These are phyloP conservation scores for Cyathus striatus DNA, from an alignment of 768 basidiomycete genomes.

Conservation along the genomic window DNA sequence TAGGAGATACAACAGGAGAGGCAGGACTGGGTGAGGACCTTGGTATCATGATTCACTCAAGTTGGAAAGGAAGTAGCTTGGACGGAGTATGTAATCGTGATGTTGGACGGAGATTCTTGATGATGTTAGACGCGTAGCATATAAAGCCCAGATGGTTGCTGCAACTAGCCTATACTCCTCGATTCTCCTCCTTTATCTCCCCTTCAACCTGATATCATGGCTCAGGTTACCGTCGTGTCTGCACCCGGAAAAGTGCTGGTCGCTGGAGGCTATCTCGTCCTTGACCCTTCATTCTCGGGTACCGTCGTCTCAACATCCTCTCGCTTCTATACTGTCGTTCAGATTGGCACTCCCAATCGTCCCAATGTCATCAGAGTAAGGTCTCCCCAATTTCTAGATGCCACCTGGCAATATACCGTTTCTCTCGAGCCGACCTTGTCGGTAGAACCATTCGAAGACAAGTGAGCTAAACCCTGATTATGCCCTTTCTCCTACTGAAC, in stretches of 20 bases:
- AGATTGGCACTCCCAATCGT: slow-evolving; percentile 21
- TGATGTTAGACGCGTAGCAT: no score
- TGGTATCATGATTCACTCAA: no score
- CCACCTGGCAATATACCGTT: slow-evolving; percentile 71
- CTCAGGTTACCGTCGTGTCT: slow-evolving; percentile 67
- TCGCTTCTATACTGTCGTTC: slow-evolving; percentile 84
- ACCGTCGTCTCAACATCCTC: slow-evolving; percentile 90
- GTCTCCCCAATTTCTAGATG: slow-evolving; percentile 87
- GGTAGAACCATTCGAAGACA: slow-evolving; percentile 28
- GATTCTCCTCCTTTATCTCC: no score
- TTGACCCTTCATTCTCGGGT: slow-evolving; percentile 83
- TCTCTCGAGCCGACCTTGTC: slow-evolving; percentile 27
- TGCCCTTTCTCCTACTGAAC: slow-evolving; percentile 4
- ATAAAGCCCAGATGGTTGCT: no score
- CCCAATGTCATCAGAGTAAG: slow-evolving; percentile 59
- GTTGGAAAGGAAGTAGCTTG: no score
- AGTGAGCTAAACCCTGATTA: slow-evolving; percentile 26
- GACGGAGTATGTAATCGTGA: no score
- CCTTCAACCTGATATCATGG: no score
- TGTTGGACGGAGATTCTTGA: no score
- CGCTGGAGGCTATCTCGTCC: slow-evolving; percentile 95
- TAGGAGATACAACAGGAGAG: no score
- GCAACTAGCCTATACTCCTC: no score
- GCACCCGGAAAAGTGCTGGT: slow-evolving; percentile 93
- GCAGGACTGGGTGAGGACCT: no score